Percentiles rank a stretch among this genome's conserved stretches.
Evolutionary conservation across 1,139 yeast genomes (phyloP).

Genomic region (Sporopachydermia cereana): DNA sequence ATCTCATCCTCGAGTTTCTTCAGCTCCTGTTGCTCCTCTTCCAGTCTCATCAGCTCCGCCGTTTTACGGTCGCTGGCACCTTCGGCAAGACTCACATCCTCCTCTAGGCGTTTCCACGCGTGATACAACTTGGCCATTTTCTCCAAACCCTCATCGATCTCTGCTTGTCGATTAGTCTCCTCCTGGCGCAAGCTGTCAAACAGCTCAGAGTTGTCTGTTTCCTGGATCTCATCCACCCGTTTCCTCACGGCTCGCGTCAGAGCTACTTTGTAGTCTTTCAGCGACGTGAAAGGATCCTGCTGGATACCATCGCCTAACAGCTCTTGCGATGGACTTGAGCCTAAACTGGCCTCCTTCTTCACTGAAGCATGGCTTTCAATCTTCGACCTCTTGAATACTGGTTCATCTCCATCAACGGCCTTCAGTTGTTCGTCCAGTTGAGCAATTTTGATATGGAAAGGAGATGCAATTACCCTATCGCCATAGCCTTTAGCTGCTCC

Average conservation of each 20-base stretch:
- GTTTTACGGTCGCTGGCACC: not conserved
- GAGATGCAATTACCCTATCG: not conserved
- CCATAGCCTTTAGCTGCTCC: not conserved
- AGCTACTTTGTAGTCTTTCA: slow-evolving; percentile 2
- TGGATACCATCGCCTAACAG: not conserved
- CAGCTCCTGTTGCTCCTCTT: not conserved
- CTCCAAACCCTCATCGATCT: not conserved
- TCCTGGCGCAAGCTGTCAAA: not conserved
- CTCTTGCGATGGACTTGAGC: not conserved
- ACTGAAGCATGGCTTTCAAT: not conserved
- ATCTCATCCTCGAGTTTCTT: not conserved
- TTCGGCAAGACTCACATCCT: not conserved
- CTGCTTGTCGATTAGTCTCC: slow-evolving; percentile 1
- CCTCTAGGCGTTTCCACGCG: slow-evolving; percentile 1
- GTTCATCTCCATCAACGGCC: not conserved
- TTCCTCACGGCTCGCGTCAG: not conserved
- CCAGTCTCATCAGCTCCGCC: not conserved
- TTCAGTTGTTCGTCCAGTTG: too few relatives aligned
- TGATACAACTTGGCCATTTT: not conserved
- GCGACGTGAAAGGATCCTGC: not conserved
- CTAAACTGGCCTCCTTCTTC: not conserved
- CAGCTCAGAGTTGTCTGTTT: not conserved
- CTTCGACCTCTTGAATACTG: not conserved
- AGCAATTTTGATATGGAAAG: too few relatives aligned
- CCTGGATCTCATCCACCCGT: not conserved